Evolutionary conservation across 2,329 filamentous ascomycete genomes (phyloP).

Genomic region (Penicillium brevicompactum): DNA sequence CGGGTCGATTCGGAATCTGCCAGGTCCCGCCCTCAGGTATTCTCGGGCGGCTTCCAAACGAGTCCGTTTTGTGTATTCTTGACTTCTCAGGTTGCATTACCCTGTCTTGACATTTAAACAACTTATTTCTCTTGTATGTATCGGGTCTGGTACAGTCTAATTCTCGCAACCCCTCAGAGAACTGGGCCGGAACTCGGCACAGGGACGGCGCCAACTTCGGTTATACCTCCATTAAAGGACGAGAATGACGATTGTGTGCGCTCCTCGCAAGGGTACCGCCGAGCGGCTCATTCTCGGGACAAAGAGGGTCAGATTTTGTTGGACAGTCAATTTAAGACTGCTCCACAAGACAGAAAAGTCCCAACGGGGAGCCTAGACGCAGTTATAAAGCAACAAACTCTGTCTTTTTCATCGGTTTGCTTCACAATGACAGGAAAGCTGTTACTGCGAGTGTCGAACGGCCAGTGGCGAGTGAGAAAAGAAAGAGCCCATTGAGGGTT

Average conservation of each 20-base stretch:
- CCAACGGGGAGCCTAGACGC: neutral
- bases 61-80: no score
- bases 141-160: no score
- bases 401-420: neutral
- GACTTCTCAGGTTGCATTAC: no score
- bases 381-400: neutral
- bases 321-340: neutral
- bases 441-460: neutral
- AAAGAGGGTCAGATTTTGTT: neutral
- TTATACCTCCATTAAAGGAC: neutral
- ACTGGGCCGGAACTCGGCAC: neutral
- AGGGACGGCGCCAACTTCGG: neutral
- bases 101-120: neutral
- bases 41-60: no score
- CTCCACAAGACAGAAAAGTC: neutral
- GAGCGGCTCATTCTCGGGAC: neutral
- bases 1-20: no score
- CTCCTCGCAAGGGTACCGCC: neutral
- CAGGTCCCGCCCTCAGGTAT: no score
- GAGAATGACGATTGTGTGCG: neutral
- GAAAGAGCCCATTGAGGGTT: neutral
- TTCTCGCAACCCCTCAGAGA: neutral
- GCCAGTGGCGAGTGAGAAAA: neutral
- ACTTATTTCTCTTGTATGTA: neutral
- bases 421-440: neutral